phyloP scores from a whole-genome alignment of 495 filamentous ascomycete genomes.

The Aspergillus campestris region DNA sequence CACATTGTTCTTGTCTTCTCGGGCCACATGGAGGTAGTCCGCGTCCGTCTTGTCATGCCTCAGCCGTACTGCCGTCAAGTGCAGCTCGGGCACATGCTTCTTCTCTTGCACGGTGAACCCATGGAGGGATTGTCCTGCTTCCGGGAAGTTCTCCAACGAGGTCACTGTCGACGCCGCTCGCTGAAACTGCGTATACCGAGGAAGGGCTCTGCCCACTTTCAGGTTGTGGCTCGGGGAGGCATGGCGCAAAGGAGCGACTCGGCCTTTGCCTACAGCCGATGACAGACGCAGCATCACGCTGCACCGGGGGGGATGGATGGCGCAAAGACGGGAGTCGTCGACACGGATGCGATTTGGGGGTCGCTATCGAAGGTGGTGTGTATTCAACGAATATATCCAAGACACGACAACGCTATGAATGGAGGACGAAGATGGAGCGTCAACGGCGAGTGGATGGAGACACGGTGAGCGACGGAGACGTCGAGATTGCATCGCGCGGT shows the following conservation, averaged over 20 bases:
- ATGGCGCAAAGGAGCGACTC: conserved; percentile 18
- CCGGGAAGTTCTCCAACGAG: conserved; percentile 61
- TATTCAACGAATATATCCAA: too few relatives aligned
- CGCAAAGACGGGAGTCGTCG: too few relatives aligned
- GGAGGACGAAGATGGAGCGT: not conserved
- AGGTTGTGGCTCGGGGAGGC: conserved; percentile 13
- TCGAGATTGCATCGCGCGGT: too few relatives aligned
- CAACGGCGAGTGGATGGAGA: too few relatives aligned
- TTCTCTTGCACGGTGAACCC: conserved; percentile 84
- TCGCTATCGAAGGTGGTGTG: too few relatives aligned
- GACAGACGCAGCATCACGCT: conserved; percentile 30
- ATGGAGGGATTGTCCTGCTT: conserved; percentile 74
- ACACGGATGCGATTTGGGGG: too few relatives aligned
- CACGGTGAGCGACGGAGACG: too few relatives aligned
- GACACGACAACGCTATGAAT: not conserved
- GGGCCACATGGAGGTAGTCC: conserved; percentile 88
- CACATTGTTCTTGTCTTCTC: conserved; percentile 97
- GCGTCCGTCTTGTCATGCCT: conserved; percentile 90
- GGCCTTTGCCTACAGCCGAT: conserved; percentile 20
- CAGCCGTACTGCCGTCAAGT: conserved; percentile 81
- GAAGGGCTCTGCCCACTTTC: conserved; percentile 9
- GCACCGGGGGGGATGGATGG: not conserved
- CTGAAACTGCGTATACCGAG: conserved; percentile 40
- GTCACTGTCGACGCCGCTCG: conserved; percentile 59
- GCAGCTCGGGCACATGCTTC: conserved; percentile 89